Evolutionary conservation across 2,329 filamentous ascomycete genomes (phyloP).

Genomic region (Trichoderma endophyticum): DNA sequence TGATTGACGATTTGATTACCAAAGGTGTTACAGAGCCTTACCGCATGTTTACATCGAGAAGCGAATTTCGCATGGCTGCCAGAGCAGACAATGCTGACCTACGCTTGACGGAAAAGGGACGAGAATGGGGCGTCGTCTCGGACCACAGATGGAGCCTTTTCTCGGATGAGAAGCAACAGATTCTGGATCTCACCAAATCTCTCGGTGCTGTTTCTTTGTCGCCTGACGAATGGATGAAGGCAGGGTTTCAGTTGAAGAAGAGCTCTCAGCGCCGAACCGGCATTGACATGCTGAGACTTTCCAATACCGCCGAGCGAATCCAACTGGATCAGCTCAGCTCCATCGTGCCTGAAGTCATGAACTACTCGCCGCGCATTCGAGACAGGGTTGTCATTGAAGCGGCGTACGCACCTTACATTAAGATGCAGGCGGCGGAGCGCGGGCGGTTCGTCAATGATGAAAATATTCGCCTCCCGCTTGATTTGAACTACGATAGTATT

Average conservation of each 20-base stretch:
- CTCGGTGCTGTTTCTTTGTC: conserved; percentile 59
- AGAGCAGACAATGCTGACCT: conserved; percentile 92
- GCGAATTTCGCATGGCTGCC: conserved; percentile 90
- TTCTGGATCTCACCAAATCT: conserved; percentile 60
- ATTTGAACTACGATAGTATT: conserved; percentile 73
- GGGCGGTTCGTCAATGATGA: conserved; percentile 74
- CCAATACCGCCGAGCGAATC: conserved; percentile 45
- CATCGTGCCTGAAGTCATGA: conserved; percentile 54
- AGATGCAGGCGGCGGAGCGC: conserved; percentile 65
- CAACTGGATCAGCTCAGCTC: conserved; percentile 53
- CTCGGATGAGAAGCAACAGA: conserved; percentile 61
- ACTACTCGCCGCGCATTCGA: conserved; percentile 58
- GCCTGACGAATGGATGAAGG: conserved; percentile 63
- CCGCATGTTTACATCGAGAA: conserved; percentile 95
- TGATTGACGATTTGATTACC: conserved; percentile 96
- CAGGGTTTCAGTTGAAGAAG: conserved; percentile 66
- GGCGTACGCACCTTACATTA: conserved; percentile 82
- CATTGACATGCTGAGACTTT: conserved; percentile 73
- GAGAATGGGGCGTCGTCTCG: conserved; percentile 72
- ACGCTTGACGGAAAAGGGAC: conserved; percentile 76
- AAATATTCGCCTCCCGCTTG: conserved; percentile 63
- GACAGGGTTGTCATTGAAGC: conserved; percentile 76
- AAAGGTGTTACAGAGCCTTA: conserved; percentile 97
- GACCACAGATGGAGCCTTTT: conserved; percentile 74
- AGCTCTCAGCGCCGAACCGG: conserved; percentile 68